Percentiles rank a stretch among this genome's conserved stretches.
These are phyloP conservation scores for Agapanthus africanus DNA, from an alignment of 106 monocot genomes.

Conservation along the genomic window DNA sequence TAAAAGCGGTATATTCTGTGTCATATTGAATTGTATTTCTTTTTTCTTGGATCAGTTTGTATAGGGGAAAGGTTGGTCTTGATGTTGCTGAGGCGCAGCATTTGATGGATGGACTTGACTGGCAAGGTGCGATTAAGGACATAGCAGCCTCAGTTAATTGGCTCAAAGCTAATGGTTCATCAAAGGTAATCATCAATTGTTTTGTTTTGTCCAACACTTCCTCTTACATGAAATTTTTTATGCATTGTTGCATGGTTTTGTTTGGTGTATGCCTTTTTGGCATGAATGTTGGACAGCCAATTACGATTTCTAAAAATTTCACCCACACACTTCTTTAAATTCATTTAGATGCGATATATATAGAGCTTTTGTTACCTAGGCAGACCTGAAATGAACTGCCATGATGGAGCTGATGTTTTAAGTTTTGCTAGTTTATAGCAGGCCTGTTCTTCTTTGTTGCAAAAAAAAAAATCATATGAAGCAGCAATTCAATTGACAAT, in stretches of 20 bases:
- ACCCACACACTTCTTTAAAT: no score
- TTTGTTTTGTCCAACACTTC: background rate
- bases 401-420: no score
- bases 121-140: conserved; percentile 88
- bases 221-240: background rate
- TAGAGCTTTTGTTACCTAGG: no score
- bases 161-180: conserved; percentile 86
- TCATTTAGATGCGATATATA: no score
- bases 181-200: conserved; percentile 37
- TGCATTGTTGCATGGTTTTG: background rate
- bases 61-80: conserved; percentile 87
- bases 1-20: background rate
- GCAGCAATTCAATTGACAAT: no score
- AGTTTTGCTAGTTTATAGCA: no score
- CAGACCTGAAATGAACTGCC: no score
- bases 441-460: no score
- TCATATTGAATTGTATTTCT: background rate
- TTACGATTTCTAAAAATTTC: no score
- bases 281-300: no score
- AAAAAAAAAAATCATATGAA: no score
- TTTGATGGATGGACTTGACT: conserved; percentile 82
- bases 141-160: conserved; percentile 77
- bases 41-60: conserved; percentile 45
- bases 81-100: conserved; percentile 94
- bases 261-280: no score